Base-by-base conservation (phyloP, 768 basidiomycete genomes). In the Hysterangium stoloniferum region DNA sequence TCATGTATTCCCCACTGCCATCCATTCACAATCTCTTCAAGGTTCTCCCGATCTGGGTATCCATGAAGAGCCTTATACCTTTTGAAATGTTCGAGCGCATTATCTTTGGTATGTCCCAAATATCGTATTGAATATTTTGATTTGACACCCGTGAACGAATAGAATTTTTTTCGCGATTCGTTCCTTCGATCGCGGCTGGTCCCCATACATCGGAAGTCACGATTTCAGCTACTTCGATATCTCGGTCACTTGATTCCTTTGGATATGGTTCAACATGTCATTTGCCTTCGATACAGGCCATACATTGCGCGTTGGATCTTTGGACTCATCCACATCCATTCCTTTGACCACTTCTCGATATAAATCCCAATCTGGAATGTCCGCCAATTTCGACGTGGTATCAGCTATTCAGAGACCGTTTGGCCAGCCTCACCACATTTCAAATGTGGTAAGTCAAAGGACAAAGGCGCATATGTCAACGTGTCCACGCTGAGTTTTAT, bases 191-290 rank as follows among this genome's bases (percentile, higher is more conserved):
- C 29, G 12, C 19, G 31, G 48, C 24, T 49, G 56, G 57, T 2
- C 63, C 55, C 34, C 58, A 62, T 0, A 64, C 27, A 27, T 64
- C 70, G 1, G 61, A 57, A 52, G 71, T 64, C 7, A 75, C 50
- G n/a, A 42, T 9, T 9, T 42, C 40, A 9, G 9, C 40, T 9
- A 42, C 20, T n/a, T 0, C 45, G 48, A 1, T 51, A 28, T 12
- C 19, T 19, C 8, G 37, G 54, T 28, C 29, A 48, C 19, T 48
- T 13, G 12, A 50, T 11, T 57, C 50, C 19, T 17, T 24, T 13
- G 55, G 56, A 22, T 58, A 54, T 9, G 53, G 19, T 9, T n/a
- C 22, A 35, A 20, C 34, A 29, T 24, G 31, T 20, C 33, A 32
- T 44, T 56, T 56, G 4, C 36, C 55, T n/a, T 37, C 28, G 15